A percentile compares a stretch with the other conserved stretches of the same genome.
phyloP scores from a whole-genome alignment of 192 early-diverging fungal genomes.

The Linnemannia hyalina region DNA sequence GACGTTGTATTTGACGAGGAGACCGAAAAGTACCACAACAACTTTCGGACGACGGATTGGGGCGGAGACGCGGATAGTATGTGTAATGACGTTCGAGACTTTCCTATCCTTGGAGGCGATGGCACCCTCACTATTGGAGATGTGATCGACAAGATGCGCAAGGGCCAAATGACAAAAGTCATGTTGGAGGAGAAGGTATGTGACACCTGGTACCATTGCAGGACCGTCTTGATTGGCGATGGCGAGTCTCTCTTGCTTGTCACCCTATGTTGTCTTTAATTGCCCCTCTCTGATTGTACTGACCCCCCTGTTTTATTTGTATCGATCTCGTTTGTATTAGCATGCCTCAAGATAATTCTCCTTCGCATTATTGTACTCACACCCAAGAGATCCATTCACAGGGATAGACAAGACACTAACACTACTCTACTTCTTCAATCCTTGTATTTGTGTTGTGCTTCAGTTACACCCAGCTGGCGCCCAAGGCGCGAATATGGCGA shows the following conservation, averaged over 20 bases:
- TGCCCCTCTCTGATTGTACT: not conserved
- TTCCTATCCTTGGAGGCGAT: slow-evolving; percentile 15
- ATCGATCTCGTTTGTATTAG: not conserved
- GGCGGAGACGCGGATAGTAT: slow-evolving; percentile 10
- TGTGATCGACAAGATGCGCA: slow-evolving; percentile 27
- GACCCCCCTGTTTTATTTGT: not conserved
- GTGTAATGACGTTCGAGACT: slow-evolving; percentile 30
- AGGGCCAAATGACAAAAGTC: slow-evolving; percentile 22
- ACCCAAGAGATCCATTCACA: not conserved
- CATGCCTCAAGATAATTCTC: not conserved
- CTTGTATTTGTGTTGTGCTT: not conserved
- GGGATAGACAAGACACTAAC: not conserved
- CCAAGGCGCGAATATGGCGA: not conserved
- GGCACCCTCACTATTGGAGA: slow-evolving; percentile 7
- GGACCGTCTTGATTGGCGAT: slow-evolving; percentile 34
- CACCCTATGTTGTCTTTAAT: not conserved
- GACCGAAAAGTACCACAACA: not conserved
- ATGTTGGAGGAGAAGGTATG: slow-evolving; percentile 42
- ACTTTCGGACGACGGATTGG: slow-evolving; percentile 9
- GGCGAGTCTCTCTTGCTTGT: slow-evolving; percentile 1
- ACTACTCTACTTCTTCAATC: too few species aligned
- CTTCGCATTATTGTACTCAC: not conserved
- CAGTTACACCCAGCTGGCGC: not conserved
- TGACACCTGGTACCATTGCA: slow-evolving; percentile 34
- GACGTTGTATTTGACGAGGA: not conserved